These are phyloP conservation scores for Hypoxylon lienhwacheense DNA, from an alignment of 495 filamentous ascomycete species.

Conservation along the genomic window DNA sequence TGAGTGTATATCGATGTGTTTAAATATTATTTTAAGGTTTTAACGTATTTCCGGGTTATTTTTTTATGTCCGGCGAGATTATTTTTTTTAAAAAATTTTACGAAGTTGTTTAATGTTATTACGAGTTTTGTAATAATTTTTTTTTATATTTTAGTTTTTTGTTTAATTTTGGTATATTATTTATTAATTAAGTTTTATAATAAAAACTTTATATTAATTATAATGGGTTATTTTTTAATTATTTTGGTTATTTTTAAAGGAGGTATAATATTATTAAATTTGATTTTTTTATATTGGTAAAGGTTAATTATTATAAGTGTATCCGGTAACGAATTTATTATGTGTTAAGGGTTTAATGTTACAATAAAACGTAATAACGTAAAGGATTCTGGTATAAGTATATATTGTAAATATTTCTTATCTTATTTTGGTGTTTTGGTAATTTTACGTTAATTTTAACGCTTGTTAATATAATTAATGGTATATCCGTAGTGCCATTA, in stretches of 20 bases:
- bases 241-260: neutral
- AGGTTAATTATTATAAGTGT: neutral
- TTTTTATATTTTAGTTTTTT: neutral
- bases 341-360: neutral
- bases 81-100: neutral
- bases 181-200: neutral
- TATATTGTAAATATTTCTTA: neutral
- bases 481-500: neutral
- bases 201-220: neutral
- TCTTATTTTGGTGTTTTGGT: neutral
- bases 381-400: neutral
- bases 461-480: neutral
- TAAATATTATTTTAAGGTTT: neutral
- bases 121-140: neutral
- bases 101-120: neutral
- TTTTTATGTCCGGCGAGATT: neutral
- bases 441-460: neutral
- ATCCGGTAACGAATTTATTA: neutral
- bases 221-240: neutral
- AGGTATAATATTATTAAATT: neutral
- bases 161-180: neutral
- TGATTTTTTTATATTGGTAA: neutral
- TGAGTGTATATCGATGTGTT: neutral
- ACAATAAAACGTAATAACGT: neutral
- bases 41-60: neutral